These are phyloP conservation scores for Medicago ruthenica DNA, from an alignment of 306 rosid genomes.

Conservation along the genomic window DNA sequence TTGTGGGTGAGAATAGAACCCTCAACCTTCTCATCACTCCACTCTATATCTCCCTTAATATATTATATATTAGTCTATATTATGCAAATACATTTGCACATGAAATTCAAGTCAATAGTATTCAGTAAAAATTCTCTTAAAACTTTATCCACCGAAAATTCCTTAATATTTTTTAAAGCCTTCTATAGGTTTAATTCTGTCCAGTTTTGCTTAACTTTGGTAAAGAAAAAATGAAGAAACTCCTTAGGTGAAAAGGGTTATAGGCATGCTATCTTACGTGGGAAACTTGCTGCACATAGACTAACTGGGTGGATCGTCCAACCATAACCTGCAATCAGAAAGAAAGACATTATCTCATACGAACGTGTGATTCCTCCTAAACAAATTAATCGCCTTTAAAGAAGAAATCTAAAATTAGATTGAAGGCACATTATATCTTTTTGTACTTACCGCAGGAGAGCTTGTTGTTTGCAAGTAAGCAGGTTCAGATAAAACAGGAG, in stretches of 20 bases:
- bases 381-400: slow-evolving; percentile 2
- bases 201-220: slow-evolving; percentile 15
- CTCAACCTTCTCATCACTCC: not conserved
- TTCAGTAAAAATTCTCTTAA: not conserved
- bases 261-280: slow-evolving; percentile 63
- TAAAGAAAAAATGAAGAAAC: slow-evolving; percentile 31
- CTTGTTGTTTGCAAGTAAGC: slow-evolving; percentile 71
- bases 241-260: slow-evolving; percentile 31
- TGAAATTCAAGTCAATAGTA: not conserved
- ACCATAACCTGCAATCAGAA: slow-evolving; percentile 72
- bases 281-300: slow-evolving; percentile 82
- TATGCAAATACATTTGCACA: not conserved
- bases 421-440: slow-evolving; percentile 22
- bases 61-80: slow-evolving; percentile 9
- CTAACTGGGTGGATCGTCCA: slow-evolving; percentile 80
- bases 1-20: not conserved
- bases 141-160: slow-evolving; percentile 21
- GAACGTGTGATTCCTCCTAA: slow-evolving; percentile 24
- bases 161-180: slow-evolving; percentile 16
- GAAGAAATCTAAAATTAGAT: slow-evolving; percentile 35
- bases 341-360: slow-evolving; percentile 26
- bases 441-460: slow-evolving; percentile 76
- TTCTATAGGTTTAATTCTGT: slow-evolving; percentile 4
- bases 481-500: slow-evolving; percentile 72
- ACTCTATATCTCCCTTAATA: not conserved